Base-by-base conservation (phyloP, 176 grass and related monocot species). In the Melocanna baccifera region DNA sequence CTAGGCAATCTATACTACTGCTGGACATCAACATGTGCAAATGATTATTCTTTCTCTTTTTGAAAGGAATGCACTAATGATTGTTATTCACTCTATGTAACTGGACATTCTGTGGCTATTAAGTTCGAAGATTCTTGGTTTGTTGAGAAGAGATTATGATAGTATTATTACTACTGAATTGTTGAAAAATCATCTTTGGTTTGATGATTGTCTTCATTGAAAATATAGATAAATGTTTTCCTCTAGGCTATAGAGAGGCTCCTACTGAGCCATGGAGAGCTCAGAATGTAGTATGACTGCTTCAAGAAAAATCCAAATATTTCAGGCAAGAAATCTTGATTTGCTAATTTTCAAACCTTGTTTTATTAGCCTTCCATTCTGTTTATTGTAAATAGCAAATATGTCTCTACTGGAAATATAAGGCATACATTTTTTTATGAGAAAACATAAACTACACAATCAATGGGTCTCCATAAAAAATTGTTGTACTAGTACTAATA, bases 201-300 rank as follows among this genome's bases (percentile, higher is more conserved):
- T 55, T 86, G 9, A 66, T 63, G 7, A 52, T 81, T 83, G 76
- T 12, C 67, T 88, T 75, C 48, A 78, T 32, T 34, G 9, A 81
- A 86, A 87, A 50, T 89, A 83, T 66, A 45, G 36, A 89, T 76
- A 86, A 75, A 55, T 74, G 0, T 67, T 82, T 81, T 81, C 57
- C 63, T 94, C 64, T 90, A 98, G 96, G 96, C 96, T 68, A 93
- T 93, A 91, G 62, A 98, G 86, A 90, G 96, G 84, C 96, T 98
- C 69, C 61, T 95, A 87, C 83, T 51, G 23, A 92, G 80, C 77
- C 73, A 77, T 64, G 96, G 93, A 52, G 89, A 93, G 62, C 91
- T 98, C 67, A 93, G 87, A 93, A 78, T 10, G 18, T 83, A 98
- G 65, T 87, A 93, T 84, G 83, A 93, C 19, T 72, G 81, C 68